A percentile compares a stretch with the other conserved stretches of the same genome.
phyloP scores from a whole-genome alignment of 106 monocot genomes.

The Dactylorhiza incarnata region DNA sequence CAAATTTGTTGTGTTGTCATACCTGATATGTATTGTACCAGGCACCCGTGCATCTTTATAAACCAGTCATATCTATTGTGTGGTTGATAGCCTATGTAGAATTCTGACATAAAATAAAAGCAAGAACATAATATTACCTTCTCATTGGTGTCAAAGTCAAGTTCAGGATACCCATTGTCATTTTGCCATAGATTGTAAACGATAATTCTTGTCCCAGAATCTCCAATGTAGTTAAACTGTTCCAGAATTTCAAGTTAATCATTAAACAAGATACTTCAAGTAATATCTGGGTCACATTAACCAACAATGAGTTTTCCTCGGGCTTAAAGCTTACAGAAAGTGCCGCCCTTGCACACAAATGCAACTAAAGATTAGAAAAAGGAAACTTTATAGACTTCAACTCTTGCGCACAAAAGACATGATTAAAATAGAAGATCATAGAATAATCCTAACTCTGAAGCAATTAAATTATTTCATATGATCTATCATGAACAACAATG shows the following conservation, averaged over 20 bases:
- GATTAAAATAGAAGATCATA: neutral
- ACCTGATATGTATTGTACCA: no score
- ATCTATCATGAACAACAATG: neutral
- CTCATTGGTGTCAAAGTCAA: conserved; percentile 63
- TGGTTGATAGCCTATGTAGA: no score
- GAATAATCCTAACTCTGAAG: neutral
- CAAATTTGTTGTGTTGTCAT: no score
- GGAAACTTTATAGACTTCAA: neutral
- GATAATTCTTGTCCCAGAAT: conserved; percentile 66
- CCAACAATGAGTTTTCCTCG: neutral
- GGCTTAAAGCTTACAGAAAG: neutral
- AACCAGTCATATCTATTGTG: no score
- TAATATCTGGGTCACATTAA: no score
- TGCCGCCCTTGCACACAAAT: neutral
- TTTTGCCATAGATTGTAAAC: conserved; percentile 77
- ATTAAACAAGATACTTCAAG: neutral
- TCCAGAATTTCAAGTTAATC: conserved; percentile 10
- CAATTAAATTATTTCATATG: neutral
- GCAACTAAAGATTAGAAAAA: neutral
- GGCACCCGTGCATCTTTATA: no score
- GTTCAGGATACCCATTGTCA: conserved; percentile 58
- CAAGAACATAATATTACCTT: conserved; percentile 22
- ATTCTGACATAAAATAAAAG: neutral
- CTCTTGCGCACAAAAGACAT: neutral
- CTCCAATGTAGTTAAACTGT: conserved; percentile 66